Percentiles rank a stretch among this genome's conserved stretches.
Evolutionary conservation across 352 stramenopile genomes (phyloP).

Genomic region (Phytophthora brassicae): DNA sequence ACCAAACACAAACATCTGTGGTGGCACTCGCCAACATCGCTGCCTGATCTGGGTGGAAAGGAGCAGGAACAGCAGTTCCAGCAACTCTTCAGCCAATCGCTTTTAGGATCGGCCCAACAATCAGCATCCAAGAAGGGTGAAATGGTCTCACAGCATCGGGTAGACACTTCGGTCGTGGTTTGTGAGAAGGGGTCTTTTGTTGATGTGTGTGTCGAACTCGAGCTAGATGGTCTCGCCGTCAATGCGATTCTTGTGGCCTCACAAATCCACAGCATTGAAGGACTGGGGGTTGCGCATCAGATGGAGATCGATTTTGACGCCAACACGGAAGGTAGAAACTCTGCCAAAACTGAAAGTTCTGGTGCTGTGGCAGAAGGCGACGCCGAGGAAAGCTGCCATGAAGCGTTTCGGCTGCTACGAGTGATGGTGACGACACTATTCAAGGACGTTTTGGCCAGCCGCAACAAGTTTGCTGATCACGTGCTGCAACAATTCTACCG

Average conservation of each 20-base stretch:
- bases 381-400: slow-evolving; percentile 90
- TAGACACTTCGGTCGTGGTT: slow-evolving; percentile 74
- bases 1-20: slow-evolving; percentile 93
- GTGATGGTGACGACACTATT: slow-evolving; percentile 93
- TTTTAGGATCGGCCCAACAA: slow-evolving; percentile 28
- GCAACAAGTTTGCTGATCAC: slow-evolving; percentile 93
- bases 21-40: slow-evolving; percentile 92
- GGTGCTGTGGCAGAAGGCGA: slow-evolving; percentile 41
- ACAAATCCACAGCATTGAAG: slow-evolving; percentile 78
- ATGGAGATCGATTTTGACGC: slow-evolving; percentile 71
- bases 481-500: slow-evolving; percentile 97
- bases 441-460: slow-evolving; percentile 89
- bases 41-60: slow-evolving; percentile 89
- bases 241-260: slow-evolving; percentile 74
- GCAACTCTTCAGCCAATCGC: slow-evolving; percentile 51
- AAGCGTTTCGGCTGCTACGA: slow-evolving; percentile 92
- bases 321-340: slow-evolving; percentile 16
- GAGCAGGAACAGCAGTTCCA: slow-evolving; percentile 90
- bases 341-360: slow-evolving; percentile 9
- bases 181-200: slow-evolving; percentile 92
- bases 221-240: slow-evolving; percentile 73
- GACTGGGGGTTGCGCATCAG: slow-evolving; percentile 53
- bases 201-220: slow-evolving; percentile 71
- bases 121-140: slow-evolving; percentile 16
- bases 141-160: slow-evolving; percentile 30